Percentiles rank a stretch among this genome's conserved stretches.
These are phyloP conservation scores for Apophysomyces sp. DNA, from an alignment of 371 early-diverging fungal species.

Conservation along the genomic window DNA sequence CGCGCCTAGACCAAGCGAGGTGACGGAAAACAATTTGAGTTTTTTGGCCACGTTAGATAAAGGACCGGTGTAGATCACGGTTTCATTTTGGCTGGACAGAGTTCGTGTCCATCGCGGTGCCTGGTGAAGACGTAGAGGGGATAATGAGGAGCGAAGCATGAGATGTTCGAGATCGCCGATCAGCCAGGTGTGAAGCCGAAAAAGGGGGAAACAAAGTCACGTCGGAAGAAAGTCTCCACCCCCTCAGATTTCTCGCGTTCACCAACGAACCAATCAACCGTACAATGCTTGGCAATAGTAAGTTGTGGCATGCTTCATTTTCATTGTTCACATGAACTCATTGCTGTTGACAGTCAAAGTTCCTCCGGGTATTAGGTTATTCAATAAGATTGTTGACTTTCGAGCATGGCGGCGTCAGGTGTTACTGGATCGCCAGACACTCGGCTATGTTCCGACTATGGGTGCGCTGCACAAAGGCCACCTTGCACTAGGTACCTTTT, in stretches of 20 bases:
- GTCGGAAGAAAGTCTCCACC: background rate
- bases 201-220: background rate
- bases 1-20: constrained; percentile 54
- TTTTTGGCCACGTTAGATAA: constrained; percentile 58
- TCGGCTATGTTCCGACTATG: constrained; percentile 88
- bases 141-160: background rate
- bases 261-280: no score
- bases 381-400: constrained; percentile 62
- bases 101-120: background rate
- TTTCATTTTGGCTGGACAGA: background rate
- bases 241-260: no score
- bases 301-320: no score
- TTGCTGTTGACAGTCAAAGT: constrained; percentile 20
- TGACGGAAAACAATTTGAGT: constrained; percentile 62
- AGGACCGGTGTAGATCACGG: constrained; percentile 54
- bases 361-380: constrained; percentile 56
- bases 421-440: constrained; percentile 43
- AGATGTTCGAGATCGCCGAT: background rate
- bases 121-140: background rate
- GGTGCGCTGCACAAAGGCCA: constrained; percentile 94
- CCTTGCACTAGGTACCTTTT: constrained; percentile 62
- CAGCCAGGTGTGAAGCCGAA: background rate
- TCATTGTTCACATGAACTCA: no score
- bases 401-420: constrained; percentile 64
- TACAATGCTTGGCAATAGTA: no score